phyloP scores from a whole-genome alignment of 768 basidiomycete genomes.

The Pisolithus tinctorius region DNA sequence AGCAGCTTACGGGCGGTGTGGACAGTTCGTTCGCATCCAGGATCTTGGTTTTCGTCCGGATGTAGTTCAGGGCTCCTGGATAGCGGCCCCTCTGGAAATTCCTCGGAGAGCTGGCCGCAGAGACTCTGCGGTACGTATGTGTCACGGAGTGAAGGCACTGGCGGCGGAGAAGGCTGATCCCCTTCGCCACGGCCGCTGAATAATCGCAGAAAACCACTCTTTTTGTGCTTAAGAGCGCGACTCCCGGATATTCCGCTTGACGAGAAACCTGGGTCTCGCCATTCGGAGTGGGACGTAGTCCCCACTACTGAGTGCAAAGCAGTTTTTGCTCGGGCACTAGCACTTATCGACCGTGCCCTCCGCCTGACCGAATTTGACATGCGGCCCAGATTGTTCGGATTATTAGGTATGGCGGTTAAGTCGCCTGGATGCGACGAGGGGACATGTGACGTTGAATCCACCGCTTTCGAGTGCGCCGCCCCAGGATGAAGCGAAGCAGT shows the following conservation, averaged over 20 bases:
- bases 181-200: conserved; percentile 47
- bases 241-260: conserved; percentile 19
- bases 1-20: conserved; percentile 21
- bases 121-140: conserved; percentile 23
- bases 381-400: conserved; percentile 18
- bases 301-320: conserved; percentile 31
- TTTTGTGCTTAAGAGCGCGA: conserved; percentile 64
- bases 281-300: conserved; percentile 33
- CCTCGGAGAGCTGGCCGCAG: conserved; percentile 19
- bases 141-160: conserved; percentile 48
- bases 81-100: conserved; percentile 22
- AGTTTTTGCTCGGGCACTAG: conserved; percentile 44
- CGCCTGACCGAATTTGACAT: conserved; percentile 19
- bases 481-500: conserved; percentile 35
- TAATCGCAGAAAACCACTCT: conserved; percentile 75
- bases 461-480: conserved; percentile 18
- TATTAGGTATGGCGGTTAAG: conserved; percentile 15
- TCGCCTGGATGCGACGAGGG: conserved; percentile 31
- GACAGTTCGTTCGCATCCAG: conserved; percentile 13
- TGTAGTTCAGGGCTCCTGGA: conserved; percentile 38
- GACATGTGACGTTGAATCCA: conserved; percentile 19
- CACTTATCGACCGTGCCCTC: conserved; percentile 58
- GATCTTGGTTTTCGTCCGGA: conserved; percentile 11
- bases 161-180: conserved; percentile 41
- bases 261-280: conserved; percentile 34